These are phyloP conservation scores for Pilatotrama ljubarskyi DNA, from an alignment of 768 basidiomycete species.

Conservation along the genomic window DNA sequence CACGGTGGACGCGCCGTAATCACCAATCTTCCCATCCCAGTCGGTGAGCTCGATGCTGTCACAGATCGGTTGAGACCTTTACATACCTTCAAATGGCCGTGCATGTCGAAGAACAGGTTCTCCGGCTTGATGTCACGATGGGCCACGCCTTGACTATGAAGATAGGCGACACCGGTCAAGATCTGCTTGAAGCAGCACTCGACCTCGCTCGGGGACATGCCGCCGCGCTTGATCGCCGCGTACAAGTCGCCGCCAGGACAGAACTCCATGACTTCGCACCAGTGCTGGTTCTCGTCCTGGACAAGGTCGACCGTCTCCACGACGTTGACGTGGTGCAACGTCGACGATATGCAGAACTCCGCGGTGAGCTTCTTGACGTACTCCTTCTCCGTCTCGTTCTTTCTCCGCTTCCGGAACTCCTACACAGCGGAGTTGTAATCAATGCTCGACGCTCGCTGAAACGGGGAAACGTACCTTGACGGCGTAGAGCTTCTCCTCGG, in stretches of 20 bases:
- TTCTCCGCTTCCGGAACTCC: slow-evolving; percentile 98
- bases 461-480: slow-evolving; percentile 74
- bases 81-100: slow-evolving; percentile 89
- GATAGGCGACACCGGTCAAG: slow-evolving; percentile 81
- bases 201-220: slow-evolving; percentile 88
- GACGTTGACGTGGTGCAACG: slow-evolving; percentile 89
- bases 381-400: slow-evolving; percentile 98
- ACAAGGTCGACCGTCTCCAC: slow-evolving; percentile 99
- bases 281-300: slow-evolving; percentile 94
- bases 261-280: slow-evolving; percentile 99
- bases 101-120: slow-evolving; percentile 91
- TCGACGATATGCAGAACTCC: slow-evolving; percentile 98
- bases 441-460: background rate
- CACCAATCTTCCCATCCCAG: slow-evolving; percentile 70
- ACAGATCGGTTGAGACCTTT: slow-evolving; percentile 1
- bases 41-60: slow-evolving; percentile 17
- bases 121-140: slow-evolving; percentile 99
- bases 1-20: slow-evolving; percentile 99
- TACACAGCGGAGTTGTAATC: slow-evolving; percentile 32
- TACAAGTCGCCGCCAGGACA: slow-evolving; percentile 98
- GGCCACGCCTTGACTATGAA: slow-evolving; percentile 96
- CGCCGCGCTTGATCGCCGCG: slow-evolving; percentile 97
- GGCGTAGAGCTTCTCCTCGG: slow-evolving; percentile 95
- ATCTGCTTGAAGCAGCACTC: slow-evolving; percentile 99
- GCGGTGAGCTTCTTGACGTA: slow-evolving; percentile 99